These are phyloP conservation scores for Acer campestre DNA, from an alignment of 345 rosid species.

Conservation along the genomic window DNA sequence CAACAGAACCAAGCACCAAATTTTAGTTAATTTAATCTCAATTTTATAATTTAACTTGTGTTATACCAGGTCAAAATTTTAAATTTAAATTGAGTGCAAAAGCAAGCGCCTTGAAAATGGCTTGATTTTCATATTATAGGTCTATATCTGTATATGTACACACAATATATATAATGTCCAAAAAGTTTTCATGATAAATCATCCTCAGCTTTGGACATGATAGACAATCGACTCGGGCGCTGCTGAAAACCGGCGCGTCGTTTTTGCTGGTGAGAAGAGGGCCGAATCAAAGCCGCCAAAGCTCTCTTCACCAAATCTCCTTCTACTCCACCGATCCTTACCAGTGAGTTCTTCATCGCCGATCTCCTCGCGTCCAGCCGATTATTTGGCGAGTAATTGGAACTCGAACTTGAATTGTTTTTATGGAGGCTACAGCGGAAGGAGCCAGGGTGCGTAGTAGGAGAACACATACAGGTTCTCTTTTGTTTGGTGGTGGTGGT, in stretches of 20 bases:
- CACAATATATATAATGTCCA: background rate
- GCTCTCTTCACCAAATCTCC: constrained; percentile 64
- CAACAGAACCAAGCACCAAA: background rate
- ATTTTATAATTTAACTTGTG: background rate
- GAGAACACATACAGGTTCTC: constrained; percentile 70
- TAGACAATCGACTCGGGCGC: constrained; percentile 66
- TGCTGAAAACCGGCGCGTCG: constrained; percentile 66
- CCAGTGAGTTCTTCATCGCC: constrained; percentile 82
- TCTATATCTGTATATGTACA: constrained; percentile 1
- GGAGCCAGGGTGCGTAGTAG: constrained; percentile 79
- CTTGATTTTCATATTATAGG: constrained; percentile 5
- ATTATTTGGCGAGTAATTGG: constrained; percentile 42
- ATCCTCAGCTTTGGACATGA: constrained; percentile 47
- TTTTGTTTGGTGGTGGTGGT: constrained; percentile 30
- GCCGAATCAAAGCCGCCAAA: constrained; percentile 54
- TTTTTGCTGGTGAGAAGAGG: constrained; percentile 51
- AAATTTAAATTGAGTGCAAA: background rate
- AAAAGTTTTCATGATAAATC: background rate
- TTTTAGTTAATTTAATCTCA: too few relatives aligned
- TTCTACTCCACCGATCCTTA: constrained; percentile 68
- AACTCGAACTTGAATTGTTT: constrained; percentile 12
- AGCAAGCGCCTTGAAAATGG: constrained; percentile 5
- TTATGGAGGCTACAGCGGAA: constrained; percentile 82
- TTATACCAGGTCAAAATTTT: background rate
- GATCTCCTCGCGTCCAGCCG: constrained; percentile 64